phyloP scores from a whole-genome alignment of 1,284 basidiomycete species.

The Ganoderma lingzhi region DNA sequence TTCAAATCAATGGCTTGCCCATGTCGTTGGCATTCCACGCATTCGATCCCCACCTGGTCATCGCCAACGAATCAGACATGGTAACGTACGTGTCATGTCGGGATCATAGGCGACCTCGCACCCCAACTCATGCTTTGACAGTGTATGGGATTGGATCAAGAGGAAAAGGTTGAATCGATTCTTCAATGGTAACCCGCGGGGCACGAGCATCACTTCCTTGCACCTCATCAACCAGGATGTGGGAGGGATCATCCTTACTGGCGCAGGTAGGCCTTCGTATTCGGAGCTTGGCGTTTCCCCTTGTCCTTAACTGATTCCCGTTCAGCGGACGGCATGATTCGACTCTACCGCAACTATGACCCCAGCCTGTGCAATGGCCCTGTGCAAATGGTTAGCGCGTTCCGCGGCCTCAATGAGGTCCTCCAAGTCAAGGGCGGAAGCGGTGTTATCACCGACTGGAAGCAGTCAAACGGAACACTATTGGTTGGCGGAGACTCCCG shows the following conservation, averaged over 20 bases:
- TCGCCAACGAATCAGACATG: conserved; percentile 88
- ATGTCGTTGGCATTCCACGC: conserved; percentile 90
- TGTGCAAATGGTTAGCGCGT: conserved; percentile 91
- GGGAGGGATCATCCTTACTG: conserved; percentile 90
- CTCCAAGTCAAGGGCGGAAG: conserved; percentile 77
- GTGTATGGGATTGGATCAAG: conserved; percentile 95
- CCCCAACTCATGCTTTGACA: conserved; percentile 40
- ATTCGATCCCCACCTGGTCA: conserved; percentile 89
- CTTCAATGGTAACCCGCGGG: conserved; percentile 87
- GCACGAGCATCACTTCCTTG: conserved; percentile 89
- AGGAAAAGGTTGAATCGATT: conserved; percentile 84
- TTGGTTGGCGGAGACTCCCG: conserved; percentile 93
- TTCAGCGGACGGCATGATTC: conserved; percentile 89
- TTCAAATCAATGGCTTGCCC: conserved; percentile 78
- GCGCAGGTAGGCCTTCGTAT: conserved; percentile 68
- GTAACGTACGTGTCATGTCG: conserved; percentile 70
- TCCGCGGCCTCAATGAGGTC: conserved; percentile 89
- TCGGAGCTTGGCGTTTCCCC: not conserved
- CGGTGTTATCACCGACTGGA: conserved; percentile 94
- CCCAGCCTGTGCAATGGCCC: conserved; percentile 67
- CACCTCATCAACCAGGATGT: conserved; percentile 97
- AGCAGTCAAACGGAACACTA: conserved; percentile 87
- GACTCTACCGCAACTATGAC: conserved; percentile 93
- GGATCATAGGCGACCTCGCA: not conserved
- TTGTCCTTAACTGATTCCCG: not conserved